Evolutionary conservation across 2,329 filamentous ascomycete genomes (phyloP), one percentile per base, ranked within the genome.

Genomic region (Hymenoscyphus salicellus): DNA sequence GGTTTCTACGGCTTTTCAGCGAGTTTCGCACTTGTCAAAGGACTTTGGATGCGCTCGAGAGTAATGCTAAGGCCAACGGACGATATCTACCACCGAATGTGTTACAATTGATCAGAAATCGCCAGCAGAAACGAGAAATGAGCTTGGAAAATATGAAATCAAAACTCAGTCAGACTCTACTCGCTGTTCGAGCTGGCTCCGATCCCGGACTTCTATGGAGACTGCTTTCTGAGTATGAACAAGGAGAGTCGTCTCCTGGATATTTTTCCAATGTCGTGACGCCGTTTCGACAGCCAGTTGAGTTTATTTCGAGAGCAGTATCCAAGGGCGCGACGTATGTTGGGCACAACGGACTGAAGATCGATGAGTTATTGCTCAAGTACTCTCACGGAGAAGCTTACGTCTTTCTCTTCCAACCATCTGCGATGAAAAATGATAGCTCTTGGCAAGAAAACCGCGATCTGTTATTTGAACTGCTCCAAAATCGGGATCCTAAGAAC

Each of bases 291-390:
- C 8, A 74, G 69, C 16, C 10, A 57, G 64, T 74, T 10, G 58
- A 68, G 6, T 74, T 75, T 61, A 68, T 72, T 43, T 63, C 68
- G 20, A 56, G 32, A 11, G 58, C 70, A 32, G 65, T 67, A 28
- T 43, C 43, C 3, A 65, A 71, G 41, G 72, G 72, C 2, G 73
- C 69, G 55, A 56, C 30, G 4, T 75, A 74, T 52, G 59, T 75
- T 60, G 68, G 70, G 30, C 68, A 72, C 38, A 68, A 66, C 36
- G 52, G 61, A 33, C 20, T 56, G 5, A 46, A 62, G 26, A 17
- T 70, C 11, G n/a, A 70, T 3, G 32, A 16, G 14, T 33, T 41
- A 28, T 17, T 72, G 0, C 46, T 38, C 11, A 56, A 49, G 8
- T 38, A 57, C 7, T 23, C 32, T 3, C 41, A 61, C 7, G 60